Conservation (phyloP, 257 asterid species). For the Ocimum tenuiflorum region DNA sequence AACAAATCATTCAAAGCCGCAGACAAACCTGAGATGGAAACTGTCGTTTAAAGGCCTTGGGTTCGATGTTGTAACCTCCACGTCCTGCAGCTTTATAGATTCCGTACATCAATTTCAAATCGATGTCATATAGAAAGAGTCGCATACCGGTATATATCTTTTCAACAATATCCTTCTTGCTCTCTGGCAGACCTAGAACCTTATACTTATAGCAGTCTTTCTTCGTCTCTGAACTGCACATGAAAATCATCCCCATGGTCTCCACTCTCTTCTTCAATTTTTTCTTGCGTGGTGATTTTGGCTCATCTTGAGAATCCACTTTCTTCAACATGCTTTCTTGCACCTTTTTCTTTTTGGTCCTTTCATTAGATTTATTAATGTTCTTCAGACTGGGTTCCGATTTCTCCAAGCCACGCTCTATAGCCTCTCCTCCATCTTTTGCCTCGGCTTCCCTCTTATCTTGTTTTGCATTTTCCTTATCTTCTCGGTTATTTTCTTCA, state of each 20-base stretch:
- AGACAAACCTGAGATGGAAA: slow-evolving; percentile 88
- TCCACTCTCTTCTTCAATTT: slow-evolving; percentile 41
- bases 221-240: slow-evolving; percentile 87
- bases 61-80: slow-evolving; percentile 81
- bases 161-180: slow-evolving; percentile 59
- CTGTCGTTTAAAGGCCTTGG: slow-evolving; percentile 81
- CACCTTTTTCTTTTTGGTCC: slow-evolving; percentile 19
- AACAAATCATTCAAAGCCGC: slow-evolving; percentile 3
- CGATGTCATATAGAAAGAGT: slow-evolving; percentile 68
- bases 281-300: slow-evolving; percentile 42
- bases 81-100: slow-evolving; percentile 76
- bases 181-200: slow-evolving; percentile 87
- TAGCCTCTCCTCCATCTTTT: slow-evolving; percentile 15
- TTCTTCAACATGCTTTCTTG: slow-evolving; percentile 26
- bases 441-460: slow-evolving; percentile 12
- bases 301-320: slow-evolving; percentile 32
- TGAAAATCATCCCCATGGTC: slow-evolving; percentile 90
- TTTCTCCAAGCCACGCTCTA: slow-evolving; percentile 26
- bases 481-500: slow-evolving; percentile 15
- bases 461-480: slow-evolving; percentile 15
- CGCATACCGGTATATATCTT: slow-evolving; percentile 85
- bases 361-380: slow-evolving; percentile 24
- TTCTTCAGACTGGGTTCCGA: slow-evolving; percentile 35
- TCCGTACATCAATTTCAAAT: slow-evolving; percentile 74
- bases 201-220: slow-evolving; percentile 64